These are phyloP conservation scores for Erythrobasidium hasegawianum DNA, from an alignment of 1,284 basidiomycete genomes.

Conservation along the genomic window DNA sequence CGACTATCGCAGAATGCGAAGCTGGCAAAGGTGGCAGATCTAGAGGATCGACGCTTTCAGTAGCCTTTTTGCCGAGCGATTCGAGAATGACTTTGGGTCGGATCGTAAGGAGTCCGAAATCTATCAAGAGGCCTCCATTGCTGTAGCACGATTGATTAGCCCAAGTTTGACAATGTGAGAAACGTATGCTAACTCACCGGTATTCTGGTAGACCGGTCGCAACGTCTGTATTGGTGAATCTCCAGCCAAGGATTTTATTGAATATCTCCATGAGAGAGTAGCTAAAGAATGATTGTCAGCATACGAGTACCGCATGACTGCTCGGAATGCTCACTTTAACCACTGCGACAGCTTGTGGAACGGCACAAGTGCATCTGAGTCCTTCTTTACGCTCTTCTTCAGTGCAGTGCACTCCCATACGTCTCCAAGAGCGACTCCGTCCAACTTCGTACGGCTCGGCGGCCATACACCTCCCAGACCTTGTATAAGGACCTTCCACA, in stretches of 20 bases:
- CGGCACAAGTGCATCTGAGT: constrained; percentile 69
- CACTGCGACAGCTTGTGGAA: constrained; percentile 96
- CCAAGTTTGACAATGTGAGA: no score
- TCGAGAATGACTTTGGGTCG: constrained; percentile 51
- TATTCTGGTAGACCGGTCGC: constrained; percentile 85
- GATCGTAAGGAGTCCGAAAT: constrained; percentile 70
- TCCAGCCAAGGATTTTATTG: constrained; percentile 71
- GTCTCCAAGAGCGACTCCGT: constrained; percentile 71
- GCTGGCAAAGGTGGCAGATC: constrained; percentile 63
- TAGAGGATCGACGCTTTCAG: constrained; percentile 55
- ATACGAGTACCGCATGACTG: no score
- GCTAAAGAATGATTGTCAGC: no score
- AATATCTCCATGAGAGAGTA: constrained; percentile 83
- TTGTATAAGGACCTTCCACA: constrained; percentile 79
- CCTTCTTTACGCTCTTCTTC: constrained; percentile 34
- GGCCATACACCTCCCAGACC: constrained; percentile 88
- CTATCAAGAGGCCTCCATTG: constrained; percentile 74
- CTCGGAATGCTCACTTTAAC: constrained; percentile 60
- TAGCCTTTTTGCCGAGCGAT: constrained; percentile 44
- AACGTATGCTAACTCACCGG: constrained; percentile 58
- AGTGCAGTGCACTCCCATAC: constrained; percentile 70
- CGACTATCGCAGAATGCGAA: constrained; percentile 83
- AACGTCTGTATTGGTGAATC: constrained; percentile 66
- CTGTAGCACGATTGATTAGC: no score
- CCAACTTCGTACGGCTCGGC: constrained; percentile 64